Conservation (phyloP, 768 basidiomycete species). For the Phylloporus scabripes region DNA sequence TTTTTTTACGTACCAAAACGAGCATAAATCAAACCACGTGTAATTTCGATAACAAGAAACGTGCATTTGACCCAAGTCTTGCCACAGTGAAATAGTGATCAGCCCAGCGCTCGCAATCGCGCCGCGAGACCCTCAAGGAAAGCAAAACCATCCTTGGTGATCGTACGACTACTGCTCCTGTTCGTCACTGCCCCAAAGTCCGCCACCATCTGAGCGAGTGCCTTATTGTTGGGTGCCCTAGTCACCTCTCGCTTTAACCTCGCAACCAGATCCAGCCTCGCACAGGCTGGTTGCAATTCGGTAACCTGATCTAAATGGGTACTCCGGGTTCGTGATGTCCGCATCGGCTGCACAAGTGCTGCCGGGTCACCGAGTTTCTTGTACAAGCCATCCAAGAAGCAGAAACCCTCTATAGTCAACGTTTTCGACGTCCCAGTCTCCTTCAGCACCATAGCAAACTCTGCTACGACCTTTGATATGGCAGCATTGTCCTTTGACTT, state of each 20-base stretch:
- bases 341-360: constrained; percentile 48
- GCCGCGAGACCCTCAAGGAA: constrained; percentile 60
- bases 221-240: constrained; percentile 45
- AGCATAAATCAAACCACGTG: background rate
- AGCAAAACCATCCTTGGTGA: constrained; percentile 73
- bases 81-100: background rate
- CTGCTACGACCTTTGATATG: constrained; percentile 50
- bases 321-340: constrained; percentile 39
- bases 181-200: constrained; percentile 70
- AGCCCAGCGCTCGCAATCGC: constrained; percentile 37
- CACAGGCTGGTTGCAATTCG: constrained; percentile 43
- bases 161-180: constrained; percentile 59
- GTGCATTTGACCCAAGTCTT: background rate
- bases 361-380: constrained; percentile 70
- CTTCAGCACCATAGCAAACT: constrained; percentile 55
- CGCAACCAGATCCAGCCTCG: constrained; percentile 57
- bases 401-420: constrained; percentile 64
- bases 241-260: constrained; percentile 51
- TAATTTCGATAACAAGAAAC: background rate
- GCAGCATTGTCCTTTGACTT: constrained; percentile 48
- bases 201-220: constrained; percentile 57
- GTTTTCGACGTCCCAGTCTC: constrained; percentile 61
- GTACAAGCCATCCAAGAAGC: constrained; percentile 62
- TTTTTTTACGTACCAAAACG: background rate
- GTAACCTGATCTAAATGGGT: constrained; percentile 36